These are phyloP conservation scores for Spergularia marina DNA, from an alignment of 148 eudicot species.

Conservation along the genomic window DNA sequence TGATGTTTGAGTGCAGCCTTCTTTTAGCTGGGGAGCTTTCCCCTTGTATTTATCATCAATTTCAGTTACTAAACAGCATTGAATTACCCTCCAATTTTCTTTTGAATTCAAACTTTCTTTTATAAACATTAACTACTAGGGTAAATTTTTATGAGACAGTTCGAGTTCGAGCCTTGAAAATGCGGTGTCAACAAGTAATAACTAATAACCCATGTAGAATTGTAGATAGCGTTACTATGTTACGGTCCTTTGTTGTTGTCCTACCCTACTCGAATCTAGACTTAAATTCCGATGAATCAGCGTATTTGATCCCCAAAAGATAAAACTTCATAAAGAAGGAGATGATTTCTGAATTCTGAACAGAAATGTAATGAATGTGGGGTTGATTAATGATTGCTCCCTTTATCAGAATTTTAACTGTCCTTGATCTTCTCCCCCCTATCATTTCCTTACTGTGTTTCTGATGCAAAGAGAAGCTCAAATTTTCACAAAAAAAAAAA, in stretches of 20 bases:
- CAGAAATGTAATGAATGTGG: constrained; percentile 28
- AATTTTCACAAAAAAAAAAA: constrained; percentile 32
- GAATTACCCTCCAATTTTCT: constrained; percentile 1
- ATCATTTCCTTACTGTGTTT: constrained; percentile 29
- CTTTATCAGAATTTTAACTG: constrained; percentile 25
- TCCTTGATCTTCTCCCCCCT: constrained; percentile 25
- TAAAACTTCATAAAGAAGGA: neutral
- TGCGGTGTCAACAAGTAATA: too few relatives aligned
- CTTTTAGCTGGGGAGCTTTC: constrained; percentile 22
- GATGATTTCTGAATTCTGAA: neutral
- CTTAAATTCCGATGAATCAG: too few relatives aligned
- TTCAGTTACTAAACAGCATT: constrained; percentile 16
- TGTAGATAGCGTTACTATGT: too few relatives aligned
- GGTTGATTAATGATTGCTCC: constrained; percentile 39
- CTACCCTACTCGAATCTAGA: too few relatives aligned
- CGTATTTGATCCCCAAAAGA: neutral
- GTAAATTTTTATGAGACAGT: too few relatives aligned
- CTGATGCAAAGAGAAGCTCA: constrained; percentile 35
- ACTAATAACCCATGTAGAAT: too few relatives aligned
- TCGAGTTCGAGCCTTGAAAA: too few relatives aligned
- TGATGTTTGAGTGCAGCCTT: constrained; percentile 29
- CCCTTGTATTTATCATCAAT: constrained; percentile 24
- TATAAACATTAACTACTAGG: neutral
- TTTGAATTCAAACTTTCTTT: constrained; percentile 11
- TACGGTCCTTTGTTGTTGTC: too few relatives aligned